Conservation (phyloP, 192 early-diverging fungal genomes). For the Gorgonomyces haynaldii region DNA sequence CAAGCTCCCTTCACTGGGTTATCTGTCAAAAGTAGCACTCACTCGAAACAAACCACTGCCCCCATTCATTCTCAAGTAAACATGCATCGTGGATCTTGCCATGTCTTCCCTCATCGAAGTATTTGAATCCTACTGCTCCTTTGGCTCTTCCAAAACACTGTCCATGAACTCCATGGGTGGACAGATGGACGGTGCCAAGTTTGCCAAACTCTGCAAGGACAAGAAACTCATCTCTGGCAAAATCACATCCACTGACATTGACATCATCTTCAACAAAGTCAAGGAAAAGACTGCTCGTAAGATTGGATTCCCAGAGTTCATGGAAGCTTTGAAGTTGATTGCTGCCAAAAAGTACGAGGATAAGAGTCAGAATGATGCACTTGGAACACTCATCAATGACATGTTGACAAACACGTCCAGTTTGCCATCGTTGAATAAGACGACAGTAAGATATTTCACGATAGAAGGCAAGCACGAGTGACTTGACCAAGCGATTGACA, state of each 20-base stretch:
- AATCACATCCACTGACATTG: conserved; percentile 36
- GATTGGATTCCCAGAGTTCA: conserved; percentile 27
- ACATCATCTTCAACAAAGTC: conserved; percentile 42
- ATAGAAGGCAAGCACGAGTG: neutral
- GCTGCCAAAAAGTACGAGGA: conserved; percentile 32
- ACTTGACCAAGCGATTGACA: conserved; percentile 5
- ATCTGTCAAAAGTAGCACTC: no score
- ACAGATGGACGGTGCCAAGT: conserved; percentile 31
- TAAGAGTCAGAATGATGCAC: conserved; percentile 21
- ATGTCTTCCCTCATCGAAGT: conserved; percentile 16
- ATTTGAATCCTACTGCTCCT: conserved; percentile 26
- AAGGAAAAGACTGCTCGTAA: conserved; percentile 35
- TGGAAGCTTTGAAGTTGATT: conserved; percentile 21
- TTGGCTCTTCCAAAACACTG: conserved; percentile 22
- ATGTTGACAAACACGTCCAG: conserved; percentile 10
- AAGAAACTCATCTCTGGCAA: conserved; percentile 27
- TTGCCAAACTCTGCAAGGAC: conserved; percentile 38
- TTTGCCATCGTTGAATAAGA: neutral
- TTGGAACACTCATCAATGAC: conserved; percentile 9
- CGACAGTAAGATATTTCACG: neutral
- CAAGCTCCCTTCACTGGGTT: no score
- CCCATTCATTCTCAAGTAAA: no score
- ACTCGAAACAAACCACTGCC: no score
- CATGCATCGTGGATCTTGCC: no score
- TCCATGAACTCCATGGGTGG: conserved; percentile 8